A percentile compares a stretch with the other conserved stretches of the same genome.
Conservation (phyloP, 768 basidiomycete species). For the Lentinula raphanica region DNA sequence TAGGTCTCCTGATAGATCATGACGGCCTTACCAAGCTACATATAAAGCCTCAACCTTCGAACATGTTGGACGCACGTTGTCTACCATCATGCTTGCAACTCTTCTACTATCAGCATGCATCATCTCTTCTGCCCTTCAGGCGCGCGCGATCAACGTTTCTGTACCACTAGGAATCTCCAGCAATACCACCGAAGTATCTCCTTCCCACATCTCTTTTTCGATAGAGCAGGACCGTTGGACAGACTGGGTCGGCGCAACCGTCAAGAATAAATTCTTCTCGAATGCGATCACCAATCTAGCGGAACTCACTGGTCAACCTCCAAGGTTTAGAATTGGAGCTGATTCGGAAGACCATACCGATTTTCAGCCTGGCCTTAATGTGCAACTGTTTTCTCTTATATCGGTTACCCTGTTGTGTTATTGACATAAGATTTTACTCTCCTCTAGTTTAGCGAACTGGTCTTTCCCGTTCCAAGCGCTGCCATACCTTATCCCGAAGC, state of each 20-base stretch:
- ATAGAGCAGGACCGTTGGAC: conserved; percentile 69
- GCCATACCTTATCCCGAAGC: conserved; percentile 66
- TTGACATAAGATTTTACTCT: neutral
- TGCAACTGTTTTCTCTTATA: conserved; percentile 15
- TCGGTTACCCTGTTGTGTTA: neutral
- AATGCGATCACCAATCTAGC: conserved; percentile 56
- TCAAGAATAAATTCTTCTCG: conserved; percentile 54
- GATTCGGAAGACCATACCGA: conserved; percentile 54
- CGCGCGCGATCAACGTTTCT: neutral
- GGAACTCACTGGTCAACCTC: conserved; percentile 43
- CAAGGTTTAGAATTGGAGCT: conserved; percentile 57
- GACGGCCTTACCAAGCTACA: neutral
- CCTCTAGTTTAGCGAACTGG: conserved; percentile 38
- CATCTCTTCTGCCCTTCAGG: neutral
- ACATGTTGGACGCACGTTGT: neutral
- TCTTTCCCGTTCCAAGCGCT: conserved; percentile 43
- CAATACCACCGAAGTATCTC: conserved; percentile 30
- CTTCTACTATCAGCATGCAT: neutral
- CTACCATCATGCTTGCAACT: neutral
- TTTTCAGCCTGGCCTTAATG: conserved; percentile 45
- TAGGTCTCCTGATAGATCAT: neutral
- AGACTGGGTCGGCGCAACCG: conserved; percentile 55
- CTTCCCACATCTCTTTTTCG: conserved; percentile 56
- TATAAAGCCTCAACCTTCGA: too few relatives aligned
- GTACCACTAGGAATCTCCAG: conserved; percentile 30